phyloP scores from a whole-genome alignment of 2,329 filamentous ascomycete species.

The Epichloe brachyelytri region DNA sequence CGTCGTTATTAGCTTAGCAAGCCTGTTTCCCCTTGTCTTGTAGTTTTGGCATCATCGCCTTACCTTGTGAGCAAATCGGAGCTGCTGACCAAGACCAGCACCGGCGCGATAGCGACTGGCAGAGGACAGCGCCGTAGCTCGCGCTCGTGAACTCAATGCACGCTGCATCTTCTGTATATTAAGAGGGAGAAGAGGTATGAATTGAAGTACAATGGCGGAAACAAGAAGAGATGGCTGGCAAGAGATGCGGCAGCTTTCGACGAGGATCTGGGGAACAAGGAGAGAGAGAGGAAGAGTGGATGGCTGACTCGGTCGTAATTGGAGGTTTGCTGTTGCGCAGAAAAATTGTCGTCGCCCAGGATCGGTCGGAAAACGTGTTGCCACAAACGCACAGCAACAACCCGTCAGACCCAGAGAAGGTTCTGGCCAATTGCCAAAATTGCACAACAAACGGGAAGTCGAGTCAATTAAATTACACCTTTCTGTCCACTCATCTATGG shows the following conservation, averaged over 20 bases:
- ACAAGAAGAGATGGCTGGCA: slow-evolving; percentile 13
- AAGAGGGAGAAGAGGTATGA: slow-evolving; percentile 19
- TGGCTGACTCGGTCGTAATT: slow-evolving; percentile 2
- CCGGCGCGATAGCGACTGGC: slow-evolving; percentile 52
- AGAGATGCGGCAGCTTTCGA: slow-evolving; percentile 4
- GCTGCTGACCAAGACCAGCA: slow-evolving; percentile 65
- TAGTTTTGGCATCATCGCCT: slow-evolving; percentile 2
- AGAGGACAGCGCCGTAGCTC: slow-evolving; percentile 68
- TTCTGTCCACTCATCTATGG: neutral
- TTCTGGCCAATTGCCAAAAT: slow-evolving; percentile 6
- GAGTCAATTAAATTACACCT: neutral
- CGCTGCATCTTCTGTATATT: slow-evolving; percentile 69
- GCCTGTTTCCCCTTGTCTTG: too few relatives aligned
- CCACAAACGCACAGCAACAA: slow-evolving; percentile 8
- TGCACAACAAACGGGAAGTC: too few relatives aligned
- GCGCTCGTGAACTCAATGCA: slow-evolving; percentile 68
- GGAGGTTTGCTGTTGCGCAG: slow-evolving; percentile 14
- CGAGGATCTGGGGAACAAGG: slow-evolving; percentile 3
- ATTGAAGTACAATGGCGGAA: slow-evolving; percentile 9
- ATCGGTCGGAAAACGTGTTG: slow-evolving; percentile 24
- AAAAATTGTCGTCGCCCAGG: slow-evolving; percentile 27
- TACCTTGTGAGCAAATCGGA: slow-evolving; percentile 96
- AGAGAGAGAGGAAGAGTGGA: slow-evolving; percentile 6
- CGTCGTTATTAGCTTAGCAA: neutral
- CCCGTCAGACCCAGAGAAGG: slow-evolving; percentile 7